Base-by-base conservation (phyloP, 345 rosid genomes). In the Eucalyptus grandis region DNA sequence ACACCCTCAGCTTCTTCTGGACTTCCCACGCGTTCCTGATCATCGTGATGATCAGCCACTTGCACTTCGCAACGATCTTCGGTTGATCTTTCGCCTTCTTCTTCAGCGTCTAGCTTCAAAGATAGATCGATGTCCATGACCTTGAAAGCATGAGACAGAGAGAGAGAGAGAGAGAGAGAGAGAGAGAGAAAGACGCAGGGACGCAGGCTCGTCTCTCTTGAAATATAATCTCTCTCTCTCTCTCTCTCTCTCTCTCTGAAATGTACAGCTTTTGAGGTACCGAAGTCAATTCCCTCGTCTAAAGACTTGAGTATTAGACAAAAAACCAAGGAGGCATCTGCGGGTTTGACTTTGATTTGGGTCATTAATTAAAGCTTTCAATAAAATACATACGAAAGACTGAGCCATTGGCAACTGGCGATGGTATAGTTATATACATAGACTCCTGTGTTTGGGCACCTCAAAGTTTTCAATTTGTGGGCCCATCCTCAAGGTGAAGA, bases 271-370 rank as follows among this genome's bases (percentile, higher is more conserved):
- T 94, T 95, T 93, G 93, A 92, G 94, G 94, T 93, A 92, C 95
- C 92, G 89, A 93, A 93, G 95, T 95, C 97, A 93, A 95, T 90
- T 77, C 95, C 94, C 89, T 90, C 93, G 90, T 88, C 94, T 77
- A 62, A 86, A 89, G 90, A 90, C 56, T 88, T 37, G 88, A 89
- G 89, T 65, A 83, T 90, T 87, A 80, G 87, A 90, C 91, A 92
- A 65, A 60, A 88, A 91, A 89, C 54, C 49, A 87, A 60, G 31
- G 85, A 77, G 30, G 47, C 85, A 77, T 77, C 85, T 37, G 4
- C 47, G 85, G 47, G 30, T 77, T 77, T 77, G 85, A 77, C 85
- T 77, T 77, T 77, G 85, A 77, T 77, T 21, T 77, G 47, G 9
- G 47, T 40, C 85, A 77, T 77, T 77, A 77, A 77, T 77, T 11